These are phyloP conservation scores for Petunia axillaris DNA, from an alignment of 257 asterid species.

Conservation along the genomic window DNA sequence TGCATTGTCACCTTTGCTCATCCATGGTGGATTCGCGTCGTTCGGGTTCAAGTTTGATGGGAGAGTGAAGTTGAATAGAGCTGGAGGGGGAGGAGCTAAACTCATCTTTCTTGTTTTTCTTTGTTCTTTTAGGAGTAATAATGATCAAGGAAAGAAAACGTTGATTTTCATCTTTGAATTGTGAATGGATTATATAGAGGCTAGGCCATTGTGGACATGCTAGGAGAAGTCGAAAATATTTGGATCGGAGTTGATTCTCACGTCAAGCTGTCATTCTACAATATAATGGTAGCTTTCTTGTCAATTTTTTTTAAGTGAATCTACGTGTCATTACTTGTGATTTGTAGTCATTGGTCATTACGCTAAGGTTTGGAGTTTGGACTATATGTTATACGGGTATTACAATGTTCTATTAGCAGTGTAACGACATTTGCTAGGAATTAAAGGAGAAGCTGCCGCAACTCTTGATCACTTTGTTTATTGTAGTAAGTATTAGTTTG, in stretches of 20 bases:
- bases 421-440: slow-evolving; percentile 29
- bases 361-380: slow-evolving; percentile 25
- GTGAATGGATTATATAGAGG: slow-evolving; percentile 6
- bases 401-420: slow-evolving; percentile 33
- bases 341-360: slow-evolving; percentile 26
- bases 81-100: slow-evolving; percentile 22
- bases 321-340: slow-evolving; percentile 25
- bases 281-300: slow-evolving; percentile 33
- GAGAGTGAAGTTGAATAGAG: slow-evolving; percentile 23
- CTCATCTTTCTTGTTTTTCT: slow-evolving; percentile 6
- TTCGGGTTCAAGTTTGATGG: slow-evolving; percentile 41
- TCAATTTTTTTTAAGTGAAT: slow-evolving; percentile 7
- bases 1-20: slow-evolving; percentile 73
- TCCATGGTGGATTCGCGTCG: slow-evolving; percentile 51
- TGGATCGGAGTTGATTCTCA: slow-evolving; percentile 40
- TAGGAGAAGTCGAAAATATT: slow-evolving; percentile 15
- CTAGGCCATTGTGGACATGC: not conserved
- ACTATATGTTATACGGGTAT: slow-evolving; percentile 24
- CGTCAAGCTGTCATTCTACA: slow-evolving; percentile 39
- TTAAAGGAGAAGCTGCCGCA: not conserved
- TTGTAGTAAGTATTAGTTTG: not conserved
- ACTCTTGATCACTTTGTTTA: slow-evolving; percentile 7
- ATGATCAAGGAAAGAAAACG: not conserved
- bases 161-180: not conserved
- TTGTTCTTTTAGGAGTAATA: not conserved